Evolutionary conservation across 2,329 filamentous ascomycete genomes (phyloP).

Genomic region (Chaetomium olivaceum): DNA sequence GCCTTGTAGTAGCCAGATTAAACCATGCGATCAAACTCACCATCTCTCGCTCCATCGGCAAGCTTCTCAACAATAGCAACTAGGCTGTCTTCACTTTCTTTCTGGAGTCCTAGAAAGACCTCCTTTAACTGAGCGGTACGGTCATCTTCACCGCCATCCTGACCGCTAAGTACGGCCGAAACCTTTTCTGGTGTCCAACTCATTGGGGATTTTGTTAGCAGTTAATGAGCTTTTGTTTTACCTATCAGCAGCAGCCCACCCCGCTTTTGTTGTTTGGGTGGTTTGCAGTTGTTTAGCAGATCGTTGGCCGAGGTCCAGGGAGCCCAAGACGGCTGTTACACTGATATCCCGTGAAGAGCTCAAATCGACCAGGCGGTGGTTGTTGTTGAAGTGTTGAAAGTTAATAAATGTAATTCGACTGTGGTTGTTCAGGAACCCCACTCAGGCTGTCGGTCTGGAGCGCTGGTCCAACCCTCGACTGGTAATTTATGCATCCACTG

Average conservation of each 20-base stretch:
- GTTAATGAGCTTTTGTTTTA: too few relatives aligned
- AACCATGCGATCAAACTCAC: conserved; percentile 18
- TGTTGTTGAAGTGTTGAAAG: neutral
- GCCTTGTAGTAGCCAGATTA: neutral
- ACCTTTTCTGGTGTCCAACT: conserved; percentile 27
- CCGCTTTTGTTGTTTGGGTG: neutral
- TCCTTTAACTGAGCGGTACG: conserved; percentile 36
- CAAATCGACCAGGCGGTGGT: neutral
- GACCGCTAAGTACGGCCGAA: conserved; percentile 37
- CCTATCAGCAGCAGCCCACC: neutral
- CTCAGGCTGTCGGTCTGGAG: neutral
- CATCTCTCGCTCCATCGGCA: conserved; percentile 30
- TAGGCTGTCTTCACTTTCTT: conserved; percentile 47
- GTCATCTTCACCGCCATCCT: conserved; percentile 28
- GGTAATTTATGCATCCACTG: neutral
- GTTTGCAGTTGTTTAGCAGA: neutral
- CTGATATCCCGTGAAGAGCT: too few relatives aligned
- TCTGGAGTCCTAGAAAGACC: conserved; percentile 43
- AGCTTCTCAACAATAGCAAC: conserved; percentile 44
- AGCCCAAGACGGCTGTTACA: neutral
- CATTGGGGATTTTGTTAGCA: conserved; percentile 12
- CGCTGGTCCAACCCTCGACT: neutral
- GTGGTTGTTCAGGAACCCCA: neutral
- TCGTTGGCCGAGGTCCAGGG: neutral
- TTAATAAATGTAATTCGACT: conserved; percentile 2